Percentiles rank a stretch among this genome's conserved stretches.
Conservation (phyloP, 2,329 filamentous ascomycete species). For the Orbilia brochopaga region DNA sequence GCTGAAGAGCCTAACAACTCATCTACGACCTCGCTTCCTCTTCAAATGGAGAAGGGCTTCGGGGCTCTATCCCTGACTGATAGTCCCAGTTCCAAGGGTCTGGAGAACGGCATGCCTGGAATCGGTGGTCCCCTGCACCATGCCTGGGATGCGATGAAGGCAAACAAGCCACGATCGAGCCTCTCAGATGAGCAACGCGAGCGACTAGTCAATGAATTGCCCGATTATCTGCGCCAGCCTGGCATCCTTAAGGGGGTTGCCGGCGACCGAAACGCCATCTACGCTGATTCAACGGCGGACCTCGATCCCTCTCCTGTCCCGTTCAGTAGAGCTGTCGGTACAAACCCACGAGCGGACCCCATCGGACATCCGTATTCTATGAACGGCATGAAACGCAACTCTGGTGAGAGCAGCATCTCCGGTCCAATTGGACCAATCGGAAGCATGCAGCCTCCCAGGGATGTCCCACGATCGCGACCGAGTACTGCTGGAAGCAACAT, state of each 20-base stretch:
- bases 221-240: constrained; percentile 40
- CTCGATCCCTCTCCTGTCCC: constrained; percentile 41
- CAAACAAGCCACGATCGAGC: constrained; percentile 73
- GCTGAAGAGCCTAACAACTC: constrained; percentile 50
- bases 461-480: constrained; percentile 40
- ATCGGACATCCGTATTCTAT: constrained; percentile 46
- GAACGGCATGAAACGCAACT: constrained; percentile 43
- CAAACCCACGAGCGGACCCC: constrained; percentile 38
- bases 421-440: constrained; percentile 37
- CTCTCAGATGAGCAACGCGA: constrained; percentile 65
- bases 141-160: constrained; percentile 93
- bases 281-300: constrained; percentile 40
- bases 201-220: constrained; percentile 40
- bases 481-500: constrained; percentile 47
- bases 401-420: constrained; percentile 33
- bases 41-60: constrained; percentile 51
- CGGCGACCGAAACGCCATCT: constrained; percentile 43
- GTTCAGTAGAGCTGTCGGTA: constrained; percentile 44
- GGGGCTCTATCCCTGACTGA: constrained; percentile 44
- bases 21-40: constrained; percentile 45
- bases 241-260: constrained; percentile 36
- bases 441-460: constrained; percentile 38
- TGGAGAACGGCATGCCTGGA: constrained; percentile 78
- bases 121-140: constrained; percentile 78
- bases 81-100: constrained; percentile 81